A percentile compares a stretch with the other conserved stretches of the same genome.
These are phyloP conservation scores for Scheffersomyces illinoinensis DNA, from an alignment of 1,139 yeast species.

Conservation along the genomic window DNA sequence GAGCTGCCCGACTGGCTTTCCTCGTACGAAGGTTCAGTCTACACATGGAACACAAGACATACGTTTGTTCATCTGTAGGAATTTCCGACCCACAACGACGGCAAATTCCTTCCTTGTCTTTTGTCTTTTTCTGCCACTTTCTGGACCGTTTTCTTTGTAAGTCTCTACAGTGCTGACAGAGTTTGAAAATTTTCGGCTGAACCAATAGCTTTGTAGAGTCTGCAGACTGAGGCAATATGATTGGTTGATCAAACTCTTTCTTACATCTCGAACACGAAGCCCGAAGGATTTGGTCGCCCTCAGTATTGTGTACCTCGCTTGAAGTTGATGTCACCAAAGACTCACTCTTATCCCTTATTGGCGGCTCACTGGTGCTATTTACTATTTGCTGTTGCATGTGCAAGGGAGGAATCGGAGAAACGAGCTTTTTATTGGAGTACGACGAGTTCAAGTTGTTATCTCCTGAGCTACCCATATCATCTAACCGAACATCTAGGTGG, in stretches of 20 bases:
- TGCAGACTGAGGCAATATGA: slow-evolving; percentile 36
- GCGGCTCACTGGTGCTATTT: slow-evolving; percentile 13
- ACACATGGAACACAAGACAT: slow-evolving; percentile 61
- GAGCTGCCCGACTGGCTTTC: slow-evolving; percentile 59
- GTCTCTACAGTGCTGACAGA: slow-evolving; percentile 65
- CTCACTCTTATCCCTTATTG: slow-evolving; percentile 9
- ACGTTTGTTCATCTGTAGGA: slow-evolving; percentile 50
- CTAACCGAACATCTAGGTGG: slow-evolving; percentile 3
- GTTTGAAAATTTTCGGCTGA: slow-evolving; percentile 52
- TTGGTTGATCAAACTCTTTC: slow-evolving; percentile 53
- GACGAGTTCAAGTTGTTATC: slow-evolving; percentile 8
- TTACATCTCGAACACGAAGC: slow-evolving; percentile 57
- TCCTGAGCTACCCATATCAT: background rate
- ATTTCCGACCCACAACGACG: slow-evolving; percentile 61
- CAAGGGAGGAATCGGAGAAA: slow-evolving; percentile 48
- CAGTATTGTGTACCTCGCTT: slow-evolving; percentile 6
- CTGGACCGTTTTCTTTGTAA: slow-evolving; percentile 62
- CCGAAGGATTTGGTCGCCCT: slow-evolving; percentile 12
- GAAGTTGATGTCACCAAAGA: slow-evolving; percentile 9
- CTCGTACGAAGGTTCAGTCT: slow-evolving; percentile 54
- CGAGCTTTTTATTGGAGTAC: slow-evolving; percentile 25
- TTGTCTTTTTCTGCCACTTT: slow-evolving; percentile 65
- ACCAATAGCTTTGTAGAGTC: slow-evolving; percentile 27
- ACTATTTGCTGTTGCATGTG: slow-evolving; percentile 47
- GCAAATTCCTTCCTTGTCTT: slow-evolving; percentile 61